A percentile compares a stretch with the other conserved stretches of the same genome.
phyloP scores from a whole-genome alignment of 179 eudicot species.

The Beta lomatogona region DNA sequence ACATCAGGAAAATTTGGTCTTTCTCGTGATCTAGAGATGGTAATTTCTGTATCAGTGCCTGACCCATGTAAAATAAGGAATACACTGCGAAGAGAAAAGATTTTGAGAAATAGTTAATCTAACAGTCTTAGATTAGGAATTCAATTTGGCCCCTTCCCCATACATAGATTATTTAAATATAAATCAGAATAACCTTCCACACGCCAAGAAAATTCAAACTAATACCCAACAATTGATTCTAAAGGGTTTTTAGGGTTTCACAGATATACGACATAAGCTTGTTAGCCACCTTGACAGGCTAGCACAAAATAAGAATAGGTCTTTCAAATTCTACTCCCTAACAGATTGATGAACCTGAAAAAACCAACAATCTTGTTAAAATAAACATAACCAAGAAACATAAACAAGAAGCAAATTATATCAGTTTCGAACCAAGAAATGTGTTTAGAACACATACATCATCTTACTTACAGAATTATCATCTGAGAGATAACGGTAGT shows the following conservation, averaged over 20 bases:
- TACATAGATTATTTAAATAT: neutral
- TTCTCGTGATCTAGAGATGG: neutral
- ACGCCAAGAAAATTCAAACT: neutral
- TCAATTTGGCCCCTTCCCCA: neutral
- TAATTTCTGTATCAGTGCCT: neutral
- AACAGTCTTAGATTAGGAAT: neutral
- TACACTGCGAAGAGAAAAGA: neutral
- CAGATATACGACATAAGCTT: neutral
- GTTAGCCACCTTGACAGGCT: neutral
- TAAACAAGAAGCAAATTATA: no score
- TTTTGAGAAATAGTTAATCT: neutral
- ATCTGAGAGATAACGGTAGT: no score
- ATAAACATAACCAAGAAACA: no score
- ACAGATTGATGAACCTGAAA: no score
- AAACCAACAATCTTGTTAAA: no score
- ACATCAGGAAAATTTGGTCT: neutral
- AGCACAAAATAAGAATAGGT: slow-evolving; percentile 3
- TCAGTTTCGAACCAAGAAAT: no score
- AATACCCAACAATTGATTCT: neutral
- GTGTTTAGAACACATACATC: no score
- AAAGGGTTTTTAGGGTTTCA: neutral
- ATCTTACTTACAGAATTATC: no score
- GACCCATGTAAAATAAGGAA: neutral
- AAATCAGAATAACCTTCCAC: neutral
- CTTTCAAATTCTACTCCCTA: no score